Conservation (phyloP, 2,329 filamentous ascomycete species). For the Fusarium musae region DNA sequence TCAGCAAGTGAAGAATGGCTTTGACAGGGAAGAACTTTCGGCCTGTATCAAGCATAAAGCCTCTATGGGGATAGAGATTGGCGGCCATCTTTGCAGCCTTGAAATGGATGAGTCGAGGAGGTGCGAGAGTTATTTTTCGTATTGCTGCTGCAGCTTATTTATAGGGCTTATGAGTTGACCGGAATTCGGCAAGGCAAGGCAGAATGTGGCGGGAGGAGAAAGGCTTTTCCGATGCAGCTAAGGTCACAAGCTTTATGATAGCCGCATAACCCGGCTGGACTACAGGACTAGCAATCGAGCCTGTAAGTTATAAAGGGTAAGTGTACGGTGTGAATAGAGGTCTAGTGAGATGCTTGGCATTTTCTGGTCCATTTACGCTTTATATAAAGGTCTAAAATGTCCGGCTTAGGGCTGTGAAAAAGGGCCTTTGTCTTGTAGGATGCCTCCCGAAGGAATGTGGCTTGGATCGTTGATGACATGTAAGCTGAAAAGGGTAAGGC, state of each 20-base stretch:
- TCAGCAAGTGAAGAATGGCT: background rate
- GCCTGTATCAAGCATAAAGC: conserved; percentile 16
- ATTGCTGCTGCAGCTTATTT: background rate
- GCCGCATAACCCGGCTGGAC: background rate
- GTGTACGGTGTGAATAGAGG: too few species aligned
- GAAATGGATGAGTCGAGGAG: fast-evolving
- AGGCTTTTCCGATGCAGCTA: background rate
- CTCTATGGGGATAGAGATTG: conserved; percentile 6
- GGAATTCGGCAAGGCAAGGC: background rate
- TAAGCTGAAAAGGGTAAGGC: background rate
- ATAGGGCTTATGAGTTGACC: background rate
- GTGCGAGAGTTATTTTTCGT: background rate
- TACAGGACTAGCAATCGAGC: fast-evolving
- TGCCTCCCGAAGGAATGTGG: background rate
- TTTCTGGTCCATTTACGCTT: fast-evolving
- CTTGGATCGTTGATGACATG: background rate
- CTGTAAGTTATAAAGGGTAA: fast-evolving
- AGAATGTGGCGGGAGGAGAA: background rate
- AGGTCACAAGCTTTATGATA: background rate
- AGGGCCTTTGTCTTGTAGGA: background rate
- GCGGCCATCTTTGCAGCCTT: background rate
- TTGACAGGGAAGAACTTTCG: conserved; percentile 19
- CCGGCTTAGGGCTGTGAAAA: background rate
- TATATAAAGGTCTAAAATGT: background rate
- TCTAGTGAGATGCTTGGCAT: fast-evolving